These are phyloP conservation scores for Kwoniella newhampshirensis DNA, from an alignment of 768 basidiomycete species.

Conservation along the genomic window DNA sequence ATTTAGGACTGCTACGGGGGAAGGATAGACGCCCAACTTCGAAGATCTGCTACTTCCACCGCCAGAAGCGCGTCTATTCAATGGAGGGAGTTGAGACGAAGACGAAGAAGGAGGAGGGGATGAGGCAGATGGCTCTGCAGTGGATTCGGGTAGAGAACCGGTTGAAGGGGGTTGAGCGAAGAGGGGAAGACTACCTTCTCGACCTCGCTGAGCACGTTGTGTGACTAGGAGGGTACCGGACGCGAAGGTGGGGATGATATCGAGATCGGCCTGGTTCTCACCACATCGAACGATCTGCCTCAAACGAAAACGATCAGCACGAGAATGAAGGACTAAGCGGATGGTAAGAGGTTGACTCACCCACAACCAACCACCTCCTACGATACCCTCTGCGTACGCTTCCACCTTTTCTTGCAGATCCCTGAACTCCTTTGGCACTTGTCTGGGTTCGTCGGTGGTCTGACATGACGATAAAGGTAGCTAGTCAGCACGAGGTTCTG, in stretches of 20 bases:
- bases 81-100: too few species aligned
- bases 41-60: too few species aligned
- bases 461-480: too few species aligned
- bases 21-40: slow-evolving; percentile 12
- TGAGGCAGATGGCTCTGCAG: slow-evolving; percentile 6
- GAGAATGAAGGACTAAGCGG: neutral
- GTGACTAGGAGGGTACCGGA: slow-evolving; percentile 79
- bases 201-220: slow-evolving; percentile 48
- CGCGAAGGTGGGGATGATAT: slow-evolving; percentile 81
- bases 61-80: neutral
- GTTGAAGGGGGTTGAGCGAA: slow-evolving; percentile 23
- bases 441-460: slow-evolving; percentile 28
- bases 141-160: slow-evolving; percentile 10
- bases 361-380: slow-evolving; percentile 52
- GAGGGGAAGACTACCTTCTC: slow-evolving; percentile 23
- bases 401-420: slow-evolving; percentile 42
- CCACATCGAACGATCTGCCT: slow-evolving; percentile 67
- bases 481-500: too few species aligned
- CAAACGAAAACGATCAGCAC: too few species aligned
- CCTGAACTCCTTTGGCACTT: slow-evolving; percentile 25
- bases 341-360: slow-evolving; percentile 26
- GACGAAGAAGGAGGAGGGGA: too few species aligned
- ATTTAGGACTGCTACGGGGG: slow-evolving; percentile 47
- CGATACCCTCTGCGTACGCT: slow-evolving; percentile 49
- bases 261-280: slow-evolving; percentile 64